Evolutionary conservation across 805 yeast genomes (phyloP).

Genomic region (Phaffomyces thermotolerans): DNA sequence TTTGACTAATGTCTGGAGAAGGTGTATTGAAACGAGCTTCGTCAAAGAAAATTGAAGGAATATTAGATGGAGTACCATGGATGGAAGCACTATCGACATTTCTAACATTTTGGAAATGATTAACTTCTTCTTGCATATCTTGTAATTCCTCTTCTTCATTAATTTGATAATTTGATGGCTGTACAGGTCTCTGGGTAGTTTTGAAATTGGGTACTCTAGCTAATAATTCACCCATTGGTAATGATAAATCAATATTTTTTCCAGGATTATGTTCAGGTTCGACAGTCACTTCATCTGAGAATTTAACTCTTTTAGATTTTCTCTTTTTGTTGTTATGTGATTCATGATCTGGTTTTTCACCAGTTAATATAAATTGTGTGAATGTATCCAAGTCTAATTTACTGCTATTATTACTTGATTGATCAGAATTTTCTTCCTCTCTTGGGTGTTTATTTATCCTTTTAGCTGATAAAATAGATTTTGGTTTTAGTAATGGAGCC

Average conservation of each 20-base stretch:
- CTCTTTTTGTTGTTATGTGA: constrained; percentile 23
- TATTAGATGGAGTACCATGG: constrained; percentile 58
- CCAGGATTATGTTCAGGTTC: constrained; percentile 8
- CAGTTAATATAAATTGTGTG: constrained; percentile 77
- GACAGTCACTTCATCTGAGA: constrained; percentile 50
- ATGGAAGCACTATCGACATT: constrained; percentile 72
- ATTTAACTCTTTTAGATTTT: constrained; percentile 57
- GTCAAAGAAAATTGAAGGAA: constrained; percentile 34
- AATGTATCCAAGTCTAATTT: constrained; percentile 79
- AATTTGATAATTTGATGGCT: constrained; percentile 26
- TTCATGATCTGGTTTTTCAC: constrained; percentile 51
- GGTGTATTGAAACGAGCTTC: constrained; percentile 9
- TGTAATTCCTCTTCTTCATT: constrained; percentile 66
- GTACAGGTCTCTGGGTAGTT: background rate
- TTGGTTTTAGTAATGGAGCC: constrained; percentile 74
- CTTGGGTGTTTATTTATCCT: constrained; percentile 42
- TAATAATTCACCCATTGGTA: constrained; percentile 74
- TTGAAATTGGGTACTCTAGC: constrained; percentile 32
- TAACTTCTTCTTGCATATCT: constrained; percentile 69
- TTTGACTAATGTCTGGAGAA: constrained; percentile 11
- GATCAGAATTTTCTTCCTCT: constrained; percentile 25
- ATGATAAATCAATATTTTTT: constrained; percentile 44
- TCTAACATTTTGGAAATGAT: constrained; percentile 64
- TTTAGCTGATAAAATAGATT: constrained; percentile 64
- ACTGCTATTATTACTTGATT: constrained; percentile 13